Evolutionary conservation across 2,329 filamentous ascomycete genomes (phyloP), one percentile per base, ranked within the genome.

Genomic region (Penicillium sp.): DNA sequence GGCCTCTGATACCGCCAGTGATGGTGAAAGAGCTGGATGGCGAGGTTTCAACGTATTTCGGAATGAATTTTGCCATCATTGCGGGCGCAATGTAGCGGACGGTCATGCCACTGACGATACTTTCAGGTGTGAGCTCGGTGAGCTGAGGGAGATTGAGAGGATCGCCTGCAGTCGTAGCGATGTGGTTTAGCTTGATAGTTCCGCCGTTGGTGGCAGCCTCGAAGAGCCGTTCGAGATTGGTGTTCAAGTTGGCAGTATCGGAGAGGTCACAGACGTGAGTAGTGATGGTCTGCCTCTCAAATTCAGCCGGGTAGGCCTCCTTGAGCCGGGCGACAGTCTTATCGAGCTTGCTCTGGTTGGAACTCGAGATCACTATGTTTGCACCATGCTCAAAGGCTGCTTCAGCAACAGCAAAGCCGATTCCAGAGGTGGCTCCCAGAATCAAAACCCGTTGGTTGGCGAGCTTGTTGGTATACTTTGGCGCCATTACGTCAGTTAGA

Each of bases 331-430:
- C 55, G 25, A 83, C 67, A 2, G 82, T 76, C 3, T 71, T 64
- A 28, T 78, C 64, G 40, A 85, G 63, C n/a, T 68, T 73, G 65
- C 55, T 74, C 69, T 52, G 68, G 45, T 49, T 76, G 61, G 82
- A 84, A 1, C 80, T 81, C 6, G 82, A 78, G 65, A 85, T 78
- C 33, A 78, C 79, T 35, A 86, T 76, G 33, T 72, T 72, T 57
- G 80, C 80, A 64, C 80, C 81, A 63, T 80, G 73, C 63, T 84
- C 83, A 55, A 85, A 69, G 48, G 74, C 73, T 3, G 80, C 81
- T 78, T 84, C 80, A 56, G 83, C 83, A 8, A 82, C 79, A 59
- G 71, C 74, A 68, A 79, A 84, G 42, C 84, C 84, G 43, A 86
- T 80, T 57, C 84, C 84, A 48, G 78, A 77, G 46, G 80, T 81